A percentile compares a stretch with the other conserved stretches of the same genome.
phyloP scores from a whole-genome alignment of 805 yeast species.

The Debaryomyces castellii region DNA sequence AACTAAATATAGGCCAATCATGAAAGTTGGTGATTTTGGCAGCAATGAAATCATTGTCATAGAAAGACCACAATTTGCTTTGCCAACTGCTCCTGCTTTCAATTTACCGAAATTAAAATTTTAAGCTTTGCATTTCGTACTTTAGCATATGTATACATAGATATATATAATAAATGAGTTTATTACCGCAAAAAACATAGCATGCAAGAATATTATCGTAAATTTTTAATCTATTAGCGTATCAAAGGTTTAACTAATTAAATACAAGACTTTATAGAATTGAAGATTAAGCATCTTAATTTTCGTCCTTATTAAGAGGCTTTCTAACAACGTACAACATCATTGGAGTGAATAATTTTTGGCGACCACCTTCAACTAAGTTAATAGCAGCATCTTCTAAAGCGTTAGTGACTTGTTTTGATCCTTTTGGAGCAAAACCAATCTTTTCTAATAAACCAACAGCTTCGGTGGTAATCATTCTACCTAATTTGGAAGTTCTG shows the following conservation, averaged over 20 bases:
- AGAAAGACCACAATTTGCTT: slow-evolving; percentile 68
- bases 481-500: slow-evolving; percentile 86
- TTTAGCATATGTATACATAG: slow-evolving; percentile 5
- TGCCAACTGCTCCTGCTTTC: slow-evolving; percentile 64
- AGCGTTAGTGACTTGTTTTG: slow-evolving; percentile 81
- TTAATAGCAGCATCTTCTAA: slow-evolving; percentile 96
- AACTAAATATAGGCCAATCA: slow-evolving; percentile 69
- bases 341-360: slow-evolving; percentile 95
- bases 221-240: background rate
- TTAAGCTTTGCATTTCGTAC: slow-evolving; percentile 18
- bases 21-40: slow-evolving; percentile 58
- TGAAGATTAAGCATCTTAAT: background rate
- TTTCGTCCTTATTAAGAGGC: slow-evolving; percentile 44
- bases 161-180: background rate
- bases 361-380: slow-evolving; percentile 88
- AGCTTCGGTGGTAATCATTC: slow-evolving; percentile 76
- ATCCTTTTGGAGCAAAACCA: slow-evolving; percentile 92
- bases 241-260: background rate
- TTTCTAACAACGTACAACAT: slow-evolving; percentile 87
- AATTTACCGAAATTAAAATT: slow-evolving; percentile 55
- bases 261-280: background rate
- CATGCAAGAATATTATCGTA: background rate
- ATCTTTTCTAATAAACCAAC: slow-evolving; percentile 81
- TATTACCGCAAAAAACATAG: no score
- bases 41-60: slow-evolving; percentile 63